phyloP scores from a whole-genome alignment of 179 eudicot genomes.

The Gypsophila paniculata region DNA sequence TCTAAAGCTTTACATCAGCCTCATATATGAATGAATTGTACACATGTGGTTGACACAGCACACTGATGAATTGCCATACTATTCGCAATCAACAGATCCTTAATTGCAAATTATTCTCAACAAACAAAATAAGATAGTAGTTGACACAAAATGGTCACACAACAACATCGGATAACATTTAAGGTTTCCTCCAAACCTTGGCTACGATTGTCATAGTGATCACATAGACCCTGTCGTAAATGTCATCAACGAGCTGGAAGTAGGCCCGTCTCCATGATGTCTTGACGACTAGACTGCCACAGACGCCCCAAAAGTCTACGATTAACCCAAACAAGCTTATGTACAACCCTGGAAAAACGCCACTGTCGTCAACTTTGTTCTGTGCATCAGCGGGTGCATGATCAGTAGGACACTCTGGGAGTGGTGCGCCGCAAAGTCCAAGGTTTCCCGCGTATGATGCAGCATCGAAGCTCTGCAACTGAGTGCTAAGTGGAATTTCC shows the following conservation, averaged over 20 bases:
- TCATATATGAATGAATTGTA: too few species aligned
- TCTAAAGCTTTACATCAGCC: too few species aligned
- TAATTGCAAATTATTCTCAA: not conserved
- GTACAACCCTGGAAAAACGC: slow-evolving; percentile 7
- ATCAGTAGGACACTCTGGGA: not conserved
- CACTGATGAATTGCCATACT: not conserved
- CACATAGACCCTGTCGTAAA: slow-evolving; percentile 4
- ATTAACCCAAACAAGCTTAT: slow-evolving; percentile 4
- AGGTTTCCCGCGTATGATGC: slow-evolving; percentile 22
- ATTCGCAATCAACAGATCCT: not conserved
- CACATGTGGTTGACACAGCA: too few species aligned
- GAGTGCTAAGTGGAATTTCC: slow-evolving; percentile 27
- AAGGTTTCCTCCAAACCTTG: slow-evolving; percentile 9
- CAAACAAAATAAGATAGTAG: not conserved
- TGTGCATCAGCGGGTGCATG: not conserved
- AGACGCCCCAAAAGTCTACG: not conserved
- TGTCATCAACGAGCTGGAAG: not conserved
- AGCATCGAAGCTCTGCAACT: slow-evolving; percentile 25
- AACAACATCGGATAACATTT: not conserved
- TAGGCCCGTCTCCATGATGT: slow-evolving; percentile 11
- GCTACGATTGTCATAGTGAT: too few species aligned
- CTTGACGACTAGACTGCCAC: slow-evolving; percentile 2
- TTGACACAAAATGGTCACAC: too few species aligned
- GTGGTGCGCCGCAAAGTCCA: slow-evolving; percentile 27
- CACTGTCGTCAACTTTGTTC: not conserved